Conservation (phyloP, 1,284 basidiomycete species). For the Gymnopus androsaceus region DNA sequence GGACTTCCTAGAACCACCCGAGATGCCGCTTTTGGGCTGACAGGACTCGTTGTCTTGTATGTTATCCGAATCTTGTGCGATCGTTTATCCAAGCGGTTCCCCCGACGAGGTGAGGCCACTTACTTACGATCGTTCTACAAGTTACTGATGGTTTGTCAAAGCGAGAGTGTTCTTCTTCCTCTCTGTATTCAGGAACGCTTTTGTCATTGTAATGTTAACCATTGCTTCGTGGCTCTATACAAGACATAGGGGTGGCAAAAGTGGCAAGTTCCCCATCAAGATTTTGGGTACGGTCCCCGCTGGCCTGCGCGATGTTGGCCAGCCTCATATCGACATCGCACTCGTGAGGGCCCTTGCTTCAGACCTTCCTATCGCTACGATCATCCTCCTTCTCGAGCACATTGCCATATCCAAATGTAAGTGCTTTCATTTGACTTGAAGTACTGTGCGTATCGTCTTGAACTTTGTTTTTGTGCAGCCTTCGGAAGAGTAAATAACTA, state of each 20-base stretch:
- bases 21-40: slow-evolving; percentile 90
- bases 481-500: slow-evolving; percentile 97
- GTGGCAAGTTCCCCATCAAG: slow-evolving; percentile 81
- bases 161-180: slow-evolving; percentile 89
- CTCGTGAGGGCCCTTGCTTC: slow-evolving; percentile 74
- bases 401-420: slow-evolving; percentile 92
- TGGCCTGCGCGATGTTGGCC: slow-evolving; percentile 79
- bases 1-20: slow-evolving; percentile 69
- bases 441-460: not conserved
- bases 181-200: slow-evolving; percentile 82
- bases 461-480: slow-evolving; percentile 46
- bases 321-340: slow-evolving; percentile 63
- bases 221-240: slow-evolving; percentile 85
- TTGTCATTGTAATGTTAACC: slow-evolving; percentile 85
- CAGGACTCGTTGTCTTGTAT: slow-evolving; percentile 78
- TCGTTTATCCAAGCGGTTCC: slow-evolving; percentile 64
- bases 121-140: not conserved
- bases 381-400: slow-evolving; percentile 94
- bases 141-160: slow-evolving; percentile 25
- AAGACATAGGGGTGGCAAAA: slow-evolving; percentile 56
- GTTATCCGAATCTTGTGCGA: slow-evolving; percentile 69
- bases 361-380: slow-evolving; percentile 89
- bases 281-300: slow-evolving; percentile 84
- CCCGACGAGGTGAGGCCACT: slow-evolving; percentile 53
- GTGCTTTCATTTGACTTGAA: slow-evolving; percentile 27